Evolutionary conservation across 345 rosid genomes (phyloP), one percentile per base, ranked within the genome.

Genomic region (Murraya paniculata): DNA sequence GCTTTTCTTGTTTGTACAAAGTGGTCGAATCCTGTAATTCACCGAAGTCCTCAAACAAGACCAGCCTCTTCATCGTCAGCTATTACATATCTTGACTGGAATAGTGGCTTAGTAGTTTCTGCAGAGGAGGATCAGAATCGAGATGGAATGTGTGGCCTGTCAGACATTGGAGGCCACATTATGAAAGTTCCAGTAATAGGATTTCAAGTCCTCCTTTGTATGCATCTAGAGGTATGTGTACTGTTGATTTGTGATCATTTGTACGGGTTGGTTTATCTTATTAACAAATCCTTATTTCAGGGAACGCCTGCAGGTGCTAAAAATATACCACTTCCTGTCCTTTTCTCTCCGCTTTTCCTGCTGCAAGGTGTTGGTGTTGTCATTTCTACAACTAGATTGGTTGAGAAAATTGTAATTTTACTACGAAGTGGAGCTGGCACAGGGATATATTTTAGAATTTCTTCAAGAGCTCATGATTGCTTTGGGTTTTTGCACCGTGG

Each of bases 1-100:
- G 90, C 99, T 59, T 95, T 89, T 85, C 98, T 95, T 70, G 98
- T 95, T 78, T 92, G 98, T 80, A 91, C 98, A 55, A 93, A 85
- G 86, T 93, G 97, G 99, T 93, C 97, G 9, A 95, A 95, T 84
- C 98, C 98, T 73, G 86, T 85, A 64, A 95, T 95, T 76, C 99
- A 95, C 83, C 88, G 88, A 88, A 85, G 78, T 80, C 64, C 87
- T 65, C 78, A 36, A 64, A 70, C 85, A 59, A 87, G 91, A 76
- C 93, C 89, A 69, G 84, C 84, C 25, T 75, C 86, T 81, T 86
- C 97, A 56, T 91, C 98, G 78, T 89, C 92, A 59, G 78, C 82
- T 33, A 74, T 85, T 73, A 86, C 92, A 80, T 92, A 92, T 87
- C 97, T 90, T 84, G 98, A 94, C 85, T 91, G 98, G 98, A 92